These are phyloP conservation scores for Hypoxylon sp. DNA, from an alignment of 2,329 filamentous ascomycete genomes.

Conservation along the genomic window DNA sequence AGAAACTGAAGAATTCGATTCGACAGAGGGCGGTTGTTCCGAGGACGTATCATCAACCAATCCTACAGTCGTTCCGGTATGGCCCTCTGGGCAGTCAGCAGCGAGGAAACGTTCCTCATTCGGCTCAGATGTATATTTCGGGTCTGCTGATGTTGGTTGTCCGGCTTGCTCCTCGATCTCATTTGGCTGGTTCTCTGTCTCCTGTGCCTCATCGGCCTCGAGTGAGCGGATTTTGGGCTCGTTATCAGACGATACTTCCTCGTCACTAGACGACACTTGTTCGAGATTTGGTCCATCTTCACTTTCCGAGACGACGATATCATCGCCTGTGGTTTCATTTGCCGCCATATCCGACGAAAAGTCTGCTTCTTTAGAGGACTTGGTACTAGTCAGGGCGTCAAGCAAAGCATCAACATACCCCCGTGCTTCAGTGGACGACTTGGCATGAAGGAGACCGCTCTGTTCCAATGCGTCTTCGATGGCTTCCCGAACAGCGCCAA, in stretches of 20 bases:
- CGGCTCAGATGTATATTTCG: no score
- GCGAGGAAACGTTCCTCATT: background rate
- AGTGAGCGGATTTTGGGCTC: no score
- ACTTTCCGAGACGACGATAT: no score
- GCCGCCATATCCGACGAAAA: background rate
- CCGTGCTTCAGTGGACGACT: conserved; percentile 56
- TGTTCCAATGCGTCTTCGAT: conserved; percentile 64
- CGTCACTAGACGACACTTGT: no score
- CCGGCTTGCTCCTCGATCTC: no score
- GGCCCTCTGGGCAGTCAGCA: background rate
- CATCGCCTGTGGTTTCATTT: conserved; percentile 10
- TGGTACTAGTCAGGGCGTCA: conserved; percentile 54
- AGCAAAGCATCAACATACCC: conserved; percentile 61
- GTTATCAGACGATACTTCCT: no score
- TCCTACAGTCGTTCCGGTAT: background rate
- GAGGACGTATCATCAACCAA: background rate
- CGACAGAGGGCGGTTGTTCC: conserved; percentile 3
- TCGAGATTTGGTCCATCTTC: no score
- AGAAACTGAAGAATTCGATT: no score
- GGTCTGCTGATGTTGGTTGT: no score
- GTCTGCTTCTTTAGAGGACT: conserved; percentile 22
- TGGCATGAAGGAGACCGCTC: conserved; percentile 59
- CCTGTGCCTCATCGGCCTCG: no score
- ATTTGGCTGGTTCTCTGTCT: no score
- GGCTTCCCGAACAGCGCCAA: conserved; percentile 61